phyloP scores from a whole-genome alignment of 768 basidiomycete genomes.

The Coprinopsis sp. region DNA sequence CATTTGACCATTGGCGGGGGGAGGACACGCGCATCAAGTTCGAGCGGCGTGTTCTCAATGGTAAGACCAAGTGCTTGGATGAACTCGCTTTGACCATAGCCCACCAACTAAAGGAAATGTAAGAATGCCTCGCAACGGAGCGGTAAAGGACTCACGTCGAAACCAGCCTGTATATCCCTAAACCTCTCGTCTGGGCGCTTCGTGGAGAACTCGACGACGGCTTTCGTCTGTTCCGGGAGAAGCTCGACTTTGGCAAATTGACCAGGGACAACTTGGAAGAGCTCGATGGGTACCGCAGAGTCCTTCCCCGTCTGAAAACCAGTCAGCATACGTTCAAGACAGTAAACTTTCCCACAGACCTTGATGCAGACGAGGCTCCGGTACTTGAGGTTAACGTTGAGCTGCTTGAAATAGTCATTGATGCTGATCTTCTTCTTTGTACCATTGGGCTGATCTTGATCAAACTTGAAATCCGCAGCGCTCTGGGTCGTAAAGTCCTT shows the following conservation, averaged over 20 bases:
- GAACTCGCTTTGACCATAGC: constrained; percentile 72
- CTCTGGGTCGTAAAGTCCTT: constrained; percentile 48
- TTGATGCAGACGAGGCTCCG: constrained; percentile 54
- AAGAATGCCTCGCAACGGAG: constrained; percentile 10
- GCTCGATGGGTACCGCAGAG: constrained; percentile 67
- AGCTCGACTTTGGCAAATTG: constrained; percentile 70
- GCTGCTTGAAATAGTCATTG: constrained; percentile 25
- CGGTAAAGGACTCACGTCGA: constrained; percentile 35
- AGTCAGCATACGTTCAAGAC: background rate
- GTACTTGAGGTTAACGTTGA: constrained; percentile 32
- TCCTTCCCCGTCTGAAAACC: constrained; percentile 48
- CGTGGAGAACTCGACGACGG: constrained; percentile 64
- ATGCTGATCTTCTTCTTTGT: constrained; percentile 35
- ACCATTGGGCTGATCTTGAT: constrained; percentile 47
- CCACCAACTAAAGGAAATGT: constrained; percentile 41
- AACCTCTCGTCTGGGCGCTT: constrained; percentile 56
- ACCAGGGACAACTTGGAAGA: constrained; percentile 56
- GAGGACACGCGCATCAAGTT: constrained; percentile 58
- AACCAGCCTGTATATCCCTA: constrained; percentile 45
- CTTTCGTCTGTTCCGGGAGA: constrained; percentile 57
- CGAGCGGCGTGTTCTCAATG: constrained; percentile 51
- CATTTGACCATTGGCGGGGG: constrained; percentile 64
- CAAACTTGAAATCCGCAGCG: constrained; percentile 46
- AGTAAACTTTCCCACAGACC: constrained; percentile 30
- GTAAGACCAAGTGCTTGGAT: constrained; percentile 69